A percentile compares a stretch with the other conserved stretches of the same genome.
Conservation (phyloP, 192 early-diverging fungal genomes). For the Coemansia sp. region DNA sequence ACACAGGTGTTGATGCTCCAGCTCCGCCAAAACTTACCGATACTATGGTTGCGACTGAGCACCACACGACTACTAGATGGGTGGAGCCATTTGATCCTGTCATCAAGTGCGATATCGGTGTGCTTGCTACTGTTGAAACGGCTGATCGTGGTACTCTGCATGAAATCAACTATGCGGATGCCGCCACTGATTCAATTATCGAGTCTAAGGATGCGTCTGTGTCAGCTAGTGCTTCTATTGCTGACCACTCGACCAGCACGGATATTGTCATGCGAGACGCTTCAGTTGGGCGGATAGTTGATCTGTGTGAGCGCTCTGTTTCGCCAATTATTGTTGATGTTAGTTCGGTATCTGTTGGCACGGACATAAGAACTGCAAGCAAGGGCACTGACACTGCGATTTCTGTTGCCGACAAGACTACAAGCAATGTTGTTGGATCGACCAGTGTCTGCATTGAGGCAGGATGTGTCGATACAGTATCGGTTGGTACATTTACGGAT, state of each 20-base stretch:
- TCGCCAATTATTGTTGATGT: constrained; percentile 1
- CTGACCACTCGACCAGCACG: constrained; percentile 9
- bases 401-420: constrained; percentile 14
- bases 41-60: constrained; percentile 19
- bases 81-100: constrained; percentile 46
- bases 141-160: constrained; percentile 16
- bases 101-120: constrained; percentile 8
- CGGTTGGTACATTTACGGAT: constrained; percentile 10
- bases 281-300: background rate
- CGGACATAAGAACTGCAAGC: background rate
- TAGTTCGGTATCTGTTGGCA: constrained; percentile 7
- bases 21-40: constrained; percentile 10
- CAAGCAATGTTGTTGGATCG: constrained; percentile 6
- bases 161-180: constrained; percentile 14
- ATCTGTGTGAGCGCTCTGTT: background rate
- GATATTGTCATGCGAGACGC: constrained; percentile 2
- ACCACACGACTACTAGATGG: constrained; percentile 21
- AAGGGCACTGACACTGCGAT: constrained; percentile 7
- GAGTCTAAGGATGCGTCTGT: constrained; percentile 12
- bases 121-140: constrained; percentile 8
- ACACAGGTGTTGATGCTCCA: constrained; percentile 30
- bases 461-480: constrained; percentile 1
- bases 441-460: constrained; percentile 12
- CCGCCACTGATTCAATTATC: constrained; percentile 16
- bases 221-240: background rate